phyloP scores from a whole-genome alignment of 2,329 filamentous ascomycete genomes.

The Ceratocystis variospora region DNA sequence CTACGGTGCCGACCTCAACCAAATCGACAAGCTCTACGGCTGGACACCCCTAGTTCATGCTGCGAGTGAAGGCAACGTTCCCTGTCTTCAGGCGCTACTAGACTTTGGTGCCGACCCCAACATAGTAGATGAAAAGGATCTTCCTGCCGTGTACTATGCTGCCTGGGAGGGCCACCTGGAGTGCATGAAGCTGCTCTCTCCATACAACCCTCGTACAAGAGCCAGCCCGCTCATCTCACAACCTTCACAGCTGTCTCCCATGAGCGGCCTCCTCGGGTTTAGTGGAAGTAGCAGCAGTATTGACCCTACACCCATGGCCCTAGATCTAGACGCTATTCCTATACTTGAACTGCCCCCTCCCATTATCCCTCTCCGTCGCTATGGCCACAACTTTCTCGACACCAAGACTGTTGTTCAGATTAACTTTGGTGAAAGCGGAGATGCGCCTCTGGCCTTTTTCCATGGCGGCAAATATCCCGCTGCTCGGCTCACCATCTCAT shows the following conservation, averaged over 20 bases:
- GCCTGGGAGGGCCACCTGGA: slow-evolving; percentile 94
- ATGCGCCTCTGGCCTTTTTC: slow-evolving; percentile 81
- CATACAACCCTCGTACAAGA: slow-evolving; percentile 35
- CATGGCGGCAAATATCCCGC: slow-evolving; percentile 94
- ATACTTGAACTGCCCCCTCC: slow-evolving; percentile 84
- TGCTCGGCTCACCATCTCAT: slow-evolving; percentile 86
- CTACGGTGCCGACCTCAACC: slow-evolving; percentile 80
- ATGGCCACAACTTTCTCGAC: slow-evolving; percentile 96
- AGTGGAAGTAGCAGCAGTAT: slow-evolving; percentile 27
- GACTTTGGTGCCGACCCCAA: slow-evolving; percentile 64
- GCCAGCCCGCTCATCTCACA: slow-evolving; percentile 35
- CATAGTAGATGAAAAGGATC: slow-evolving; percentile 77
- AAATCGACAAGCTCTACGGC: slow-evolving; percentile 88
- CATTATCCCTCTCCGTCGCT: slow-evolving; percentile 85
- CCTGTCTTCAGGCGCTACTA: slow-evolving; percentile 69
- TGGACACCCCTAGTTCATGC: slow-evolving; percentile 97
- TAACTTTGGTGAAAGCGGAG: slow-evolving; percentile 56
- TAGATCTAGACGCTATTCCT: slow-evolving; percentile 80
- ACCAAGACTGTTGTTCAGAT: slow-evolving; percentile 94
- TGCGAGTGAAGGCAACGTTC: slow-evolving; percentile 87
- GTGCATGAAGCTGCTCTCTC: slow-evolving; percentile 78
- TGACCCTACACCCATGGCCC: slow-evolving; percentile 46
- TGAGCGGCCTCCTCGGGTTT: slow-evolving; percentile 30
- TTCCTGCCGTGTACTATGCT: slow-evolving; percentile 95
- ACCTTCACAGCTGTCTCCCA: slow-evolving; percentile 26